Base-by-base conservation (phyloP, 2,329 filamentous ascomycete species). In the Endoconidiophora polonica region DNA sequence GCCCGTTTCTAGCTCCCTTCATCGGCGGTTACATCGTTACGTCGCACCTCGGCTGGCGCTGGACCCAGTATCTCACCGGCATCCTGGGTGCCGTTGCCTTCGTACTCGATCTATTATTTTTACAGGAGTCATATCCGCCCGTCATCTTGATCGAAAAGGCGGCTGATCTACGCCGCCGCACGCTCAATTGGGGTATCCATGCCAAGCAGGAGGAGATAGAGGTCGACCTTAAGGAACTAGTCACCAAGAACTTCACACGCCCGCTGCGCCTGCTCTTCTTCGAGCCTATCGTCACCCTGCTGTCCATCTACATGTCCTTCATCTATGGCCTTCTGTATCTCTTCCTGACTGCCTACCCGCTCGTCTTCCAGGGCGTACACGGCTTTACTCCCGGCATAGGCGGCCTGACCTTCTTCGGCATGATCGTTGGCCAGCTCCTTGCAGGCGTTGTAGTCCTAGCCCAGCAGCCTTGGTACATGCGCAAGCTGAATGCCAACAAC, bases 391-490 rank as follows among this genome's bases (percentile, higher is more conserved):
- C 71, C 1, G 87, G 87, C 51, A 64, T 84, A 16, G 74, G 79
- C 3, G 87, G 86, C 1, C 71, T 94, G 4, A 79, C 86, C 4
- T 94, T 87, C 62, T 85, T 94, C 58, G 87, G 86, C 49, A 85
- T 94, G 80, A 76, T 91, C 47, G 58, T 70, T 6, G 86, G 86
- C 44, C 75, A 86, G 60, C 54, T 90, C 14, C 64, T 85, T 49
- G 83, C 81, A 0, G 83, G 81, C 45, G 53, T 69, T 6, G 70
- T 71, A 44, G 79, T 90, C 54, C 67, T 83, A 47, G 58, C 75
- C 38, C 71, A 73, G 58, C 75, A 85, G 62, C 76, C 77, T 22
- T 68, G 70, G 61, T 90, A 90, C 63, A 73, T 76, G 58, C 72
- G 73, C 57, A 85, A 83, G 64, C 69, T 86, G 16, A 68, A 68